Percentiles rank a stretch among this genome's conserved stretches.
Evolutionary conservation across 179 eudicot species (phyloP).

Genomic region (Beta lomatogona): DNA sequence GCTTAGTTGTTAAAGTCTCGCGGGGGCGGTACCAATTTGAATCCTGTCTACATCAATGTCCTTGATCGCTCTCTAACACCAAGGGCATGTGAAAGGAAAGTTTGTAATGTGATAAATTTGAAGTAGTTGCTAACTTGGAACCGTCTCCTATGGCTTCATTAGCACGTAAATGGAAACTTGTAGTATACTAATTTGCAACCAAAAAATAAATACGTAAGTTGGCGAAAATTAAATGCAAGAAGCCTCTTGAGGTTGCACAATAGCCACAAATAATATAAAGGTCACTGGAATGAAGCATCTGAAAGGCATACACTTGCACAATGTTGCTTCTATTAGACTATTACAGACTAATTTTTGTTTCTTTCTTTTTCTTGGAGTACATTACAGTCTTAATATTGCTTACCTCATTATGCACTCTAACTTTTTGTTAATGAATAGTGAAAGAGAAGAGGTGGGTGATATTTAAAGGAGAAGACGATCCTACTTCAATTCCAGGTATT

Average conservation of each 20-base stretch:
- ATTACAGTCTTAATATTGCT: neutral
- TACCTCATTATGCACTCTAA: neutral
- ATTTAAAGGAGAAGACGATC: conserved; percentile 87
- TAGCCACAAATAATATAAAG: neutral
- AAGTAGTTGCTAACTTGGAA: neutral
- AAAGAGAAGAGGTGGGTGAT: conserved; percentile 93
- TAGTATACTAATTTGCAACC: neutral
- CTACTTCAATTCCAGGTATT: conserved; percentile 89
- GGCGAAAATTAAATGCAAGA: neutral
- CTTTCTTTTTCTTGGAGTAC: too few relatives aligned
- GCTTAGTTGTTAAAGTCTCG: too few relatives aligned
- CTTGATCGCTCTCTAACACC: too few relatives aligned
- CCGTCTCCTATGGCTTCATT: neutral
- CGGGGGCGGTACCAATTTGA: too few relatives aligned
- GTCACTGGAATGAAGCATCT: neutral
- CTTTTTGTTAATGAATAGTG: conserved; percentile 39
- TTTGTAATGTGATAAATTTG: too few relatives aligned
- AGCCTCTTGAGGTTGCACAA: neutral
- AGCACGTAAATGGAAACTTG: neutral
- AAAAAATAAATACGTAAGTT: neutral
- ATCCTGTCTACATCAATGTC: too few relatives aligned
- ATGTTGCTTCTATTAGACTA: neutral
- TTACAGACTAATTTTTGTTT: too few relatives aligned
- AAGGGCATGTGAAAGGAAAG: neutral
- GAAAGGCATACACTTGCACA: neutral